phyloP scores from a whole-genome alignment of 192 early-diverging fungal species.

The Backusella macrospora region DNA sequence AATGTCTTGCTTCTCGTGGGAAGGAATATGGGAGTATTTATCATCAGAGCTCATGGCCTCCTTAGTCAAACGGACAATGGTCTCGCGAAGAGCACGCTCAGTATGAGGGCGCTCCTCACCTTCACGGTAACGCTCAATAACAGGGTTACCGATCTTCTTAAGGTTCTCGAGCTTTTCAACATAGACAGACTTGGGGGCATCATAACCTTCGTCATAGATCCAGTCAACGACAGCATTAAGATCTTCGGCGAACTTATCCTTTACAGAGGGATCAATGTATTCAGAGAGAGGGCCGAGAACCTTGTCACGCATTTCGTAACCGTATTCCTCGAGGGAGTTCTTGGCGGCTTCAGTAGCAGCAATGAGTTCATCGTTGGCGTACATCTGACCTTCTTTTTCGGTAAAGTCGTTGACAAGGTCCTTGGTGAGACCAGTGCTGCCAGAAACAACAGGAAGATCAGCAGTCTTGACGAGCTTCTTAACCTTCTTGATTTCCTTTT shows the following conservation, averaged over 20 bases:
- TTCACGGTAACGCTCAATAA: slow-evolving; percentile 81
- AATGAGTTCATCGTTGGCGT: slow-evolving; percentile 82
- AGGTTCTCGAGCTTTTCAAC: slow-evolving; percentile 78
- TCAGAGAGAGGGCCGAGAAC: slow-evolving; percentile 72
- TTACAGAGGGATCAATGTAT: slow-evolving; percentile 73
- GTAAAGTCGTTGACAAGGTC: slow-evolving; percentile 64
- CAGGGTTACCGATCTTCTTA: slow-evolving; percentile 81
- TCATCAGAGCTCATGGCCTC: slow-evolving; percentile 79
- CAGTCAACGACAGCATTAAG: slow-evolving; percentile 91
- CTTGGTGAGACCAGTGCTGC: slow-evolving; percentile 61
- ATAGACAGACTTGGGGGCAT: slow-evolving; percentile 89
- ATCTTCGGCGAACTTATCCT: slow-evolving; percentile 67
- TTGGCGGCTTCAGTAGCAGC: slow-evolving; percentile 91
- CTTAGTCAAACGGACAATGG: slow-evolving; percentile 70
- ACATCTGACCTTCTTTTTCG: slow-evolving; percentile 87
- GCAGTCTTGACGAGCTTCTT: slow-evolving; percentile 92
- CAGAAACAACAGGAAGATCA: slow-evolving; percentile 73
- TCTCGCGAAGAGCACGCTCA: slow-evolving; percentile 81
- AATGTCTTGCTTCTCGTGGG: slow-evolving; percentile 83
- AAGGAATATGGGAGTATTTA: slow-evolving; percentile 84
- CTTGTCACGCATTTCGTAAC: slow-evolving; percentile 93
- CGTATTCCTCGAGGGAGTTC: slow-evolving; percentile 98
- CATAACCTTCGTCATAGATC: slow-evolving; percentile 98
- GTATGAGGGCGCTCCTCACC: slow-evolving; percentile 83
- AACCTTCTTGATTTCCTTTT: slow-evolving; percentile 75